Percentiles rank a stretch among this genome's conserved stretches.
Conservation (phyloP, 2,329 filamentous ascomycete genomes). For the Aspergillus fumigatiaffinis region DNA sequence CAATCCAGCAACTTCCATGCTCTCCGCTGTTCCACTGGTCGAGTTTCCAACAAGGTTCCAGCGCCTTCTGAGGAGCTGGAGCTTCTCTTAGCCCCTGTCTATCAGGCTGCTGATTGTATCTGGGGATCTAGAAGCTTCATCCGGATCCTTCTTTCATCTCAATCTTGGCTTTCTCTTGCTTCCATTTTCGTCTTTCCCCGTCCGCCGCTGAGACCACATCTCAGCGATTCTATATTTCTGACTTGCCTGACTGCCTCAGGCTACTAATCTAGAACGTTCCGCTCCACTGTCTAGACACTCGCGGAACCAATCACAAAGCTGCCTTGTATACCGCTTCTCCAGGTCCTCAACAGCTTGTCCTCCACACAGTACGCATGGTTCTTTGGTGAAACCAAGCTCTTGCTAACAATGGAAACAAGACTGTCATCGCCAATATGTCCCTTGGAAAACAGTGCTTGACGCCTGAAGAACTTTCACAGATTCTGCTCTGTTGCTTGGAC, state of each 20-base stretch:
- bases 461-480: constrained; percentile 5
- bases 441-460: too few relatives aligned
- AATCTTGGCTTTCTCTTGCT: neutral
- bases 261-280: constrained; percentile 33
- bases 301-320: constrained; percentile 12
- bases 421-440: too few relatives aligned
- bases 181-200: neutral
- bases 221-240: neutral
- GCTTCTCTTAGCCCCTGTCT: neutral
- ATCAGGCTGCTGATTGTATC: neutral
- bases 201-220: neutral
- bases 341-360: neutral
- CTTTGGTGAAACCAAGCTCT: too few relatives aligned
- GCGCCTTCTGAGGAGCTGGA: constrained; percentile 8
- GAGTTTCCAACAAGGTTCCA: constrained; percentile 10
- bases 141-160: neutral
- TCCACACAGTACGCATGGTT: neutral
- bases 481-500: neutral
- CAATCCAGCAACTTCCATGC: constrained; percentile 38
- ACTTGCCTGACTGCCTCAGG: constrained; percentile 14
- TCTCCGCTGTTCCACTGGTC: constrained; percentile 6
- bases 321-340: neutral
- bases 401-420: too few relatives aligned
- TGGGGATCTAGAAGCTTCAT: constrained; percentile 5
- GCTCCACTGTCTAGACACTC: constrained; percentile 14